Evolutionary conservation across 176 grass and related monocot genomes (phyloP).

Genomic region (Bolboschoenus planiculmis): DNA sequence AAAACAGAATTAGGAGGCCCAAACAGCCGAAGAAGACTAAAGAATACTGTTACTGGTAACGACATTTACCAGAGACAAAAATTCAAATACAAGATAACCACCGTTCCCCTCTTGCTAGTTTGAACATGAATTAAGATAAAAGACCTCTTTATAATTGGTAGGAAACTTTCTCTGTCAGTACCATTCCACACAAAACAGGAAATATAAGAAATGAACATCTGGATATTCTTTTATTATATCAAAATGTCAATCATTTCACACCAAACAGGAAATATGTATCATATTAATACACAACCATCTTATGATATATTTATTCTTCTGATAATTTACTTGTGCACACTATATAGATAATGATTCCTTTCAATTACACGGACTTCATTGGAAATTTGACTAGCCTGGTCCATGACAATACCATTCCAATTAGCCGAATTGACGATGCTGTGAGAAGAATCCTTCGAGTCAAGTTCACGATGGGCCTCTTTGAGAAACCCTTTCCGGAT

Average conservation of each 20-base stretch:
- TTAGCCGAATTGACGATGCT: constrained; percentile 70
- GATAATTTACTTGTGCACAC: not conserved
- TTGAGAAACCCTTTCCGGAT: constrained; percentile 60
- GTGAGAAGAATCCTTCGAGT: constrained; percentile 57
- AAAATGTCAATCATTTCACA: not conserved
- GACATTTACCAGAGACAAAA: too few relatives aligned
- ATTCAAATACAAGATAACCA: not conserved
- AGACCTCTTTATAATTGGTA: not conserved
- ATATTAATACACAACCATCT: not conserved
- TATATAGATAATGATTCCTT: constrained; percentile 44
- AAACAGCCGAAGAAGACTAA: not conserved
- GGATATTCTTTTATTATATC: not conserved
- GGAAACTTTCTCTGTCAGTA: not conserved
- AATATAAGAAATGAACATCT: not conserved
- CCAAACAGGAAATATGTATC: not conserved
- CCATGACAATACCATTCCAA: constrained; percentile 29
- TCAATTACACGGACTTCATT: constrained; percentile 26
- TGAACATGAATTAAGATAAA: not conserved
- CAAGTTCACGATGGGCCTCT: constrained; percentile 63
- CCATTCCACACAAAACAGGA: not conserved
- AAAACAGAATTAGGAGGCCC: not conserved
- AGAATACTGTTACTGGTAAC: not conserved
- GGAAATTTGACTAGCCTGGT: constrained; percentile 37
- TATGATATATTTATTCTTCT: not conserved
- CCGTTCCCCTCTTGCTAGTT: not conserved